Evolutionary conservation across 768 basidiomycete genomes (phyloP).

Genomic region (Suillus hirtellus): DNA sequence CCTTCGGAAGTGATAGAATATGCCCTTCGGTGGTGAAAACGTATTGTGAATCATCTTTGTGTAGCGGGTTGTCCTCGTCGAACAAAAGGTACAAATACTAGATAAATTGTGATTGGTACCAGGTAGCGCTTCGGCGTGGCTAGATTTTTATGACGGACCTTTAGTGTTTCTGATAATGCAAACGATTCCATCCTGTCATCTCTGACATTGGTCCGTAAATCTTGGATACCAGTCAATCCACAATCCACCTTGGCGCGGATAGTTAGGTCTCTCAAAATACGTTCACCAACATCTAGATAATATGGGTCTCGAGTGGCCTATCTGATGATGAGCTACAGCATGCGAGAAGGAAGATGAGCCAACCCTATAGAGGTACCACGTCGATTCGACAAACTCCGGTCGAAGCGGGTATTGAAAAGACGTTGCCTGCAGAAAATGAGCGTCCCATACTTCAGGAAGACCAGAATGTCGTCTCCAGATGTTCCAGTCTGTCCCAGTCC

Average conservation of each 20-base stretch:
- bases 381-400: conserved; percentile 95
- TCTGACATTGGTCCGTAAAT: conserved; percentile 72
- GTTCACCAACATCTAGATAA: conserved; percentile 90
- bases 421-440: conserved; percentile 67
- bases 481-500: conserved; percentile 73
- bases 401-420: conserved; percentile 79
- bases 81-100: conserved; percentile 94
- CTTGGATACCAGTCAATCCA: conserved; percentile 80
- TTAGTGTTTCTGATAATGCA: conserved; percentile 88
- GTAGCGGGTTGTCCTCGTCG: conserved; percentile 77
- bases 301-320: conserved; percentile 92
- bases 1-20: conserved; percentile 62
- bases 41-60: conserved; percentile 78
- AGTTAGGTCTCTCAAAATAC: conserved; percentile 74
- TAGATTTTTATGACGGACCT: conserved; percentile 44
- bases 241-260: conserved; percentile 80
- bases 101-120: conserved; percentile 9
- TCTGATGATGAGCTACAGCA: conserved; percentile 11
- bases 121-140: background rate
- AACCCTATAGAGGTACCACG: conserved; percentile 92
- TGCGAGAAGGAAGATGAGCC: conserved; percentile 22
- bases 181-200: conserved; percentile 99
- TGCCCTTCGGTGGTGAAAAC: conserved; percentile 98
- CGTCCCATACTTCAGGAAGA: conserved; percentile 91
- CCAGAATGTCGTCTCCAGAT: conserved; percentile 87